Base-by-base conservation (phyloP, 1,139 yeast genomes). In the Ashbya aceris region DNA sequence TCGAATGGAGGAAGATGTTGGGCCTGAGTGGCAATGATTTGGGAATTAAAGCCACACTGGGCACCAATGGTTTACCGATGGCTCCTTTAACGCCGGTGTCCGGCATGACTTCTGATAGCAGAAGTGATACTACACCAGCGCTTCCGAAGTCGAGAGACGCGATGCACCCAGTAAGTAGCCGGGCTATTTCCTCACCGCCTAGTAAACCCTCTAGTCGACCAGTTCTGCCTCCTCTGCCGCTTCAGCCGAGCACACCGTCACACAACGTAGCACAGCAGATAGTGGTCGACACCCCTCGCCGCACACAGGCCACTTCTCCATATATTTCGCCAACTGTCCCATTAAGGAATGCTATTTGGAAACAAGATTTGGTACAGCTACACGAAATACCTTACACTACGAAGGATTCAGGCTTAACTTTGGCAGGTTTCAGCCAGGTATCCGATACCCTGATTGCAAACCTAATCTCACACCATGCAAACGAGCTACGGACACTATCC, bases 391-490 rank as follows among this genome's bases (percentile, higher is more conserved):
- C 57, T 4, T 58, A 47, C 41, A 45, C 44, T 35, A 31, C 41
- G 41, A 48, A 28, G 56, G 56, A 28, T 11, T 51, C 56, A 52
- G 49, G 56, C n/a, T 27, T 54, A 33, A 30, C 36, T 1, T 48
- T 52, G 34, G 57, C 56, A 35, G 51, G 53, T 20, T 48, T 38
- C 34, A 53, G 57, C 8, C 55, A 57, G 37, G 29, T 34, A n/a
- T 23, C n/a, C 40, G 56, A 58, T 41, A 51, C 49, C 30, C 37
- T 55, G 12, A 56, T 58, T 10, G 53, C 58, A 10, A 38, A 45
- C 3, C 39, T 59, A 27, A 58, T 57, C 6, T 33, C 54, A 2
- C 33, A 68, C 73, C 43, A 77, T 76, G 35, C 61, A 56, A 2
- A 65, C 58, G 37, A 44, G 46, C 58, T 23, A 58, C 2, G 62